A percentile compares a stretch with the other conserved stretches of the same genome.
These are phyloP conservation scores for Ustilago hordei DNA, from an alignment of 1,284 basidiomycete species.

Conservation along the genomic window DNA sequence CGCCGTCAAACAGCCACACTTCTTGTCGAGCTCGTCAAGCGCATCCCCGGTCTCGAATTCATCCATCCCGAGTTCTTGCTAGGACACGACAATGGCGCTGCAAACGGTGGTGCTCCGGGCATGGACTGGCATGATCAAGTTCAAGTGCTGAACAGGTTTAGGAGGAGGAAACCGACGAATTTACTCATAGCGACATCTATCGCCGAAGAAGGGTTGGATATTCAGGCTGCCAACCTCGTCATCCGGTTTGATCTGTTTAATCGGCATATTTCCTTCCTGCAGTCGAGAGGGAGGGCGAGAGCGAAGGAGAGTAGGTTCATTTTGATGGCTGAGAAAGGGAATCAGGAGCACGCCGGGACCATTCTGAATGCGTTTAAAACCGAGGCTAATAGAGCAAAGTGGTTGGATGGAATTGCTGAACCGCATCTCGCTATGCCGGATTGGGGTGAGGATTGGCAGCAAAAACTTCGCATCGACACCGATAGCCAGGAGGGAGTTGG, in stretches of 20 bases:
- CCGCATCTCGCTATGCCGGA: constrained; percentile 11
- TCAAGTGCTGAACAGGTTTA: constrained; percentile 50
- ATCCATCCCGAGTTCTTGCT: constrained; percentile 50
- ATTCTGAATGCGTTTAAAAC: constrained; percentile 36
- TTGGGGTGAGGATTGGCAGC: constrained; percentile 26
- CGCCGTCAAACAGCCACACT: constrained; percentile 50
- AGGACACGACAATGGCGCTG: constrained; percentile 41
- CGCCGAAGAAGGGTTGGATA: constrained; percentile 60
- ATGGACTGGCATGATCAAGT: constrained; percentile 59
- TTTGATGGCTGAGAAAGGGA: constrained; percentile 44
- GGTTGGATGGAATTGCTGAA: constrained; percentile 36
- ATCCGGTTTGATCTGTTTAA: constrained; percentile 60
- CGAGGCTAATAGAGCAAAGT: constrained; percentile 28
- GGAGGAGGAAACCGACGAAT: constrained; percentile 46
- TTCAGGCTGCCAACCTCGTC: constrained; percentile 57
- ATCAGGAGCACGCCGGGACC: constrained; percentile 20
- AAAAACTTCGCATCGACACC: constrained; percentile 8
- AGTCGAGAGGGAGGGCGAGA: constrained; percentile 53
- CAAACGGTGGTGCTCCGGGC: constrained; percentile 19
- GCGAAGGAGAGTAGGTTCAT: constrained; percentile 43
- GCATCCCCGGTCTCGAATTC: constrained; percentile 36
- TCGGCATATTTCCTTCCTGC: constrained; percentile 56
- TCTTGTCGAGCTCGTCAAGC: constrained; percentile 54
- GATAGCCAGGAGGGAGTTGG: constrained; percentile 11
- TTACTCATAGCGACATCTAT: constrained; percentile 60